Evolutionary conservation across 139 green algal species (phyloP).

Genomic region (Deuterostichococcus epilithicus): DNA sequence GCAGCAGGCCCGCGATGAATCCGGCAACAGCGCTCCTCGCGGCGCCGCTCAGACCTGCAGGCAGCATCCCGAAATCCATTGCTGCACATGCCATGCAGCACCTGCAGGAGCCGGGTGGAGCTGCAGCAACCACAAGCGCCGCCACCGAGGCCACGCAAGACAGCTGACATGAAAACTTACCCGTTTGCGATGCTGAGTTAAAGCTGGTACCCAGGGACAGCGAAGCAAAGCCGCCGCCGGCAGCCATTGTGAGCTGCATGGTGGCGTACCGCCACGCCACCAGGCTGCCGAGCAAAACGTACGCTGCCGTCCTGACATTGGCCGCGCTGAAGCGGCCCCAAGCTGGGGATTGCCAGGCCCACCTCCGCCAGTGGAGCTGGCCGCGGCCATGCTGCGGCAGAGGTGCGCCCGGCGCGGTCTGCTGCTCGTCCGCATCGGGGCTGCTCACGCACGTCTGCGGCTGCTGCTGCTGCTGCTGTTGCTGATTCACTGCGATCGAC

Average conservation of each 20-base stretch:
- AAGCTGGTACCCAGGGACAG: background rate
- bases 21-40: slow-evolving; percentile 67
- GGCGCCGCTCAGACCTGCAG: background rate
- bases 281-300: background rate
- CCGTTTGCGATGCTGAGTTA: background rate
- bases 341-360: too few relatives aligned
- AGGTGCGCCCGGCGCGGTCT: too few relatives aligned
- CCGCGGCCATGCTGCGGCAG: too few relatives aligned
- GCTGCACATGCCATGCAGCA: background rate
- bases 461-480: background rate
- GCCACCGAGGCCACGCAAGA: too few relatives aligned
- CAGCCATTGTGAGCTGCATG: background rate
- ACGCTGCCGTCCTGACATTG: background rate
- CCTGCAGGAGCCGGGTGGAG: background rate
- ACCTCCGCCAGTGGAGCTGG: too few relatives aligned
- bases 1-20: slow-evolving; percentile 87
- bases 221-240: background rate
- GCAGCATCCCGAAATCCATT: background rate
- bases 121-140: background rate
- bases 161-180: background rate
- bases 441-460: too few relatives aligned
- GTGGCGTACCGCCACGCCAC: background rate
- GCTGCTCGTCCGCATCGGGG: too few relatives aligned
- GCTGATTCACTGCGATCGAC: background rate
- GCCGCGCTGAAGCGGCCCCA: background rate